Evolutionary conservation across 2,329 filamentous ascomycete genomes (phyloP).

Genomic region (Pyrenophora teres): DNA sequence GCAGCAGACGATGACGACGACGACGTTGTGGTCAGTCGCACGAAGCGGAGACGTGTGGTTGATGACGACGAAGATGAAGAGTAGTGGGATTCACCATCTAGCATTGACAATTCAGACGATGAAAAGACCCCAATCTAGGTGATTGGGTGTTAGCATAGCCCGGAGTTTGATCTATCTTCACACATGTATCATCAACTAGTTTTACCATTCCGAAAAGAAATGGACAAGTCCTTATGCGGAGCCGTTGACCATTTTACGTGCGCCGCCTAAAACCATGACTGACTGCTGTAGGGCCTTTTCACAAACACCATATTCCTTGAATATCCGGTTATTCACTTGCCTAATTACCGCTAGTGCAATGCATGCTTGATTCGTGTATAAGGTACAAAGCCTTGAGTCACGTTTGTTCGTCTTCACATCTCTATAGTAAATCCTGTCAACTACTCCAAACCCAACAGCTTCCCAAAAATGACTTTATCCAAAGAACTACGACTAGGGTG

Average conservation of each 20-base stretch:
- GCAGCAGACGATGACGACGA: conserved; percentile 42
- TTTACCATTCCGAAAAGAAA: no score
- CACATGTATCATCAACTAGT: conserved; percentile 7
- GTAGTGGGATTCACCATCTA: conserved; percentile 19
- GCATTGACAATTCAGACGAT: neutral
- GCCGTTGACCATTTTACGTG: no score
- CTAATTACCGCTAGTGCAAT: conserved; percentile 8
- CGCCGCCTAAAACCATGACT: no score
- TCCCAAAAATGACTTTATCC: conserved; percentile 12
- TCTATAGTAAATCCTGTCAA: neutral
- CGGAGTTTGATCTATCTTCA: conserved; percentile 19
- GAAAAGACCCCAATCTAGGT: neutral
- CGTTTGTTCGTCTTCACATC: neutral
- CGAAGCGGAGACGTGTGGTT: conserved; percentile 52
- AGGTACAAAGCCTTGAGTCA: neutral
- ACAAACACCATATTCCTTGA: neutral
- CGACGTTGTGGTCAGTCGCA: conserved; percentile 36
- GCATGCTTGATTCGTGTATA: neutral
- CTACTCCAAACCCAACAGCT: neutral
- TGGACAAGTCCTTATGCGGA: no score
- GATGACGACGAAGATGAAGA: conserved; percentile 57
- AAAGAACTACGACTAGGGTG: conserved; percentile 19
- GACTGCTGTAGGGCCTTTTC: neutral
- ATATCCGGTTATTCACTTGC: conserved; percentile 12
- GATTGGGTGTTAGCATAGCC: conserved; percentile 30